Base-by-base conservation (phyloP, 805 yeast genomes). In the Wickerhamiella sorbophila region DNA sequence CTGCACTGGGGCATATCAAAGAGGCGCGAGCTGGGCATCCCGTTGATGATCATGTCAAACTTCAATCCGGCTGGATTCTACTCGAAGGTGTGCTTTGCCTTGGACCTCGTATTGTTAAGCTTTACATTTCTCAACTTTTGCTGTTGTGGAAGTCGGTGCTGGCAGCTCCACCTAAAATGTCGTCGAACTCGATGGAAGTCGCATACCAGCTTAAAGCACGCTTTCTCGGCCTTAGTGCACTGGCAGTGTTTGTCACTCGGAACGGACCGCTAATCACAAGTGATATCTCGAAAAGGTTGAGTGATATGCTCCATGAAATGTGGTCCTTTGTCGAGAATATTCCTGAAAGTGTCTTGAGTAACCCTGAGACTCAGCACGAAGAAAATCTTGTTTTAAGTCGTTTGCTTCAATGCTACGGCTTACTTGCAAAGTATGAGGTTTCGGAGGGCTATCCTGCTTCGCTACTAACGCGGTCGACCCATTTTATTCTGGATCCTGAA, bases 11-110 rank as follows among this genome's bases (percentile, higher is more conserved):
- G 9, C 38, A 39, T 12, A 41, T 44, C 29, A 41, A 39, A 29
- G 45, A 39, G n/a, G 44, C 41, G 17, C 35, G 34, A 17, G 36
- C 34, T 10, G 44, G 44, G 16, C 32, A 26, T 31, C 43, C 44
- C 8, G 42, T 40, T 21, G 31, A 35, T 14, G 41, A 39, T 33
- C 17, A 16, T n/a, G 4, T 15, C 31, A 32, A 33, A 32, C 38
- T 38, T 41, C 41, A 39, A 5, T 44, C 39, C 12, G 83, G 69
- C 33, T 81, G 91, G 88, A 66, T 72, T 14, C 52, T 78, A 19
- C 52, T 81, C 18, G 64, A 68, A 45, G 88, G 88, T 2, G 56
- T 79, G 3, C 72, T 80, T 67, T 71, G 75, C 39, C 71, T 73
- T 0, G 80, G 79, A 31, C 67, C 69, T 14, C 60, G 65, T 19